Percentiles rank a stretch among this genome's conserved stretches.
phyloP scores from a whole-genome alignment of 1,139 yeast genomes.

The Candida albicans region DNA sequence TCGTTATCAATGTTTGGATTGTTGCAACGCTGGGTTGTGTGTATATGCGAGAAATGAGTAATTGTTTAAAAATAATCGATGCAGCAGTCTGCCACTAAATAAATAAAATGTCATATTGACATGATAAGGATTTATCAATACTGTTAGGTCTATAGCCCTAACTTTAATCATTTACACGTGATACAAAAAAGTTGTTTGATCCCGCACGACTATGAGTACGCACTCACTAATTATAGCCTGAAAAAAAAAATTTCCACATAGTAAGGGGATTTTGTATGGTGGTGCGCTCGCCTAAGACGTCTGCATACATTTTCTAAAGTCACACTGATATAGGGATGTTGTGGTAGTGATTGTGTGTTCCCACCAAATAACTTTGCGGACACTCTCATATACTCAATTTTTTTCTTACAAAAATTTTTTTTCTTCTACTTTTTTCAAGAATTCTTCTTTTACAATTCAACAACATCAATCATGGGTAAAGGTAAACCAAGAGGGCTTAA shows the following conservation, averaged over 20 bases:
- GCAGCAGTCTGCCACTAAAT: background rate
- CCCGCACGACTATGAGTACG: background rate
- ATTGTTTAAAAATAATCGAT: background rate
- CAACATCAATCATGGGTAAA: conserved; percentile 59
- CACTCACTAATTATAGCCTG: too few species aligned
- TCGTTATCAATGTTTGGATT: too few species aligned
- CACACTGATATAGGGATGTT: too few species aligned
- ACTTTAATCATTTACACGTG: background rate
- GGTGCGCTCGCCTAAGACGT: too few species aligned
- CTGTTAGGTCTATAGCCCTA: conserved; percentile 2
- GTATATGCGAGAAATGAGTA: too few species aligned
- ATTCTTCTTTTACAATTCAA: conserved; percentile 3
- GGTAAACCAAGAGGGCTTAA: conserved; percentile 98
- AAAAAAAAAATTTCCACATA: too few species aligned
- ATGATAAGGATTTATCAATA: background rate
- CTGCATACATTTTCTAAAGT: too few species aligned
- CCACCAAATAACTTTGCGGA: too few species aligned
- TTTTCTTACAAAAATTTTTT: conserved; percentile 4
- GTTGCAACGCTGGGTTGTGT: too few species aligned
- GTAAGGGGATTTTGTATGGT: background rate
- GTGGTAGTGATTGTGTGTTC: too few species aligned
- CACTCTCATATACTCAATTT: background rate
- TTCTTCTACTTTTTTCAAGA: background rate
- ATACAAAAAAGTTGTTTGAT: background rate
- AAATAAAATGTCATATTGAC: background rate